These are phyloP conservation scores for Botryosphaeria agaves DNA, from an alignment of 2,329 filamentous ascomycete species.

Conservation along the genomic window DNA sequence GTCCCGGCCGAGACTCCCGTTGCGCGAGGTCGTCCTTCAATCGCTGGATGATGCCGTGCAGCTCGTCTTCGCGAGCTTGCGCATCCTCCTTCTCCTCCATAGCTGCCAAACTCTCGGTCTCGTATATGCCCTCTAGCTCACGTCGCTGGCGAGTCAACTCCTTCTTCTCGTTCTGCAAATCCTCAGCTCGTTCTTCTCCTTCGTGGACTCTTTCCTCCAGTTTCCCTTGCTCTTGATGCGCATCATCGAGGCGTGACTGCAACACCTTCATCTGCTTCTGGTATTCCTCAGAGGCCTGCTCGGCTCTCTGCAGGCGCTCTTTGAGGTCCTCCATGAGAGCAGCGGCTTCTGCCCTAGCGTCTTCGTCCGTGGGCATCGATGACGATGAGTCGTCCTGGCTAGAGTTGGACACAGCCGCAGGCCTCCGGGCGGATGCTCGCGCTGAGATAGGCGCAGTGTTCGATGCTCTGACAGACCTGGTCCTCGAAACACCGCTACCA, in stretches of 20 bases:
- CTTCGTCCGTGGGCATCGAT: no score
- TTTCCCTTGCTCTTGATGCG: constrained; percentile 63
- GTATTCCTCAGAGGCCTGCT: constrained; percentile 58
- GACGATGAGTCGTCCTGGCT: no score
- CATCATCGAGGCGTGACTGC: constrained; percentile 73
- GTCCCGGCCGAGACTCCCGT: constrained; percentile 39
- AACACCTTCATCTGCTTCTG: constrained; percentile 74
- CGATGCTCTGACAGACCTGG: constrained; percentile 43
- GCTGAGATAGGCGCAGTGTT: constrained; percentile 50
- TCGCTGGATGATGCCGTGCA: constrained; percentile 77
- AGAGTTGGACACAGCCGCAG: constrained; percentile 8
- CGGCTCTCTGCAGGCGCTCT: constrained; percentile 64
- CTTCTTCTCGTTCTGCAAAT: constrained; percentile 67
- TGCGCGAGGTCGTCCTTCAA: constrained; percentile 79
- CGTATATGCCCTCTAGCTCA: constrained; percentile 85
- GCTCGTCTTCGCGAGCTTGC: constrained; percentile 67
- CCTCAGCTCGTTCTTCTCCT: constrained; percentile 66
- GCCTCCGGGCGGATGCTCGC: constrained; percentile 50
- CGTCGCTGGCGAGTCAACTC: constrained; percentile 69
- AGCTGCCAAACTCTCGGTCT: constrained; percentile 72
- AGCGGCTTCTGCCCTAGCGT: constrained; percentile 62
- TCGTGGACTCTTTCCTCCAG: constrained; percentile 81
- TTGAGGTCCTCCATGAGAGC: constrained; percentile 71
- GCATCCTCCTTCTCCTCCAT: constrained; percentile 87
- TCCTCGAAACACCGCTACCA: constrained; percentile 32